A percentile compares a stretch with the other conserved stretches of the same genome.
Evolutionary conservation across 805 yeast genomes (phyloP).

Genomic region (Lipomyces kockii): DNA sequence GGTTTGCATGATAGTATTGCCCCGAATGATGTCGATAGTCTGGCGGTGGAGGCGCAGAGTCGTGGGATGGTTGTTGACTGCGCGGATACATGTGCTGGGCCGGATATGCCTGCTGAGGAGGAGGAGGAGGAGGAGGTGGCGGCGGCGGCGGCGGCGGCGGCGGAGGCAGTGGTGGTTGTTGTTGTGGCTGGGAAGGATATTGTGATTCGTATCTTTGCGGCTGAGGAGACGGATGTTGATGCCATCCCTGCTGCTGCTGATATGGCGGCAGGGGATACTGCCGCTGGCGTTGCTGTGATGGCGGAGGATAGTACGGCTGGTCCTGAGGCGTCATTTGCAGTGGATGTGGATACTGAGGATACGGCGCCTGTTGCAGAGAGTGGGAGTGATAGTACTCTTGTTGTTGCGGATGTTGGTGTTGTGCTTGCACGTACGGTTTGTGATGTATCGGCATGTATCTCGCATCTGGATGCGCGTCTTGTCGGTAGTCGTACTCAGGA

Average conservation of each 20-base stretch:
- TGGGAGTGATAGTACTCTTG: background rate
- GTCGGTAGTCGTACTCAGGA: background rate
- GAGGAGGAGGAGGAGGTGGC: too few species aligned
- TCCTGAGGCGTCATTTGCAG: too few species aligned
- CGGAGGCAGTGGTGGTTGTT: background rate
- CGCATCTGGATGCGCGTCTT: background rate
- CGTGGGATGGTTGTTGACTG: background rate
- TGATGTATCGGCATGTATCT: background rate
- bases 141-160: too few species aligned
- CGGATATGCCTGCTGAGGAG: constrained; percentile 2
- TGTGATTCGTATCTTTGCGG: constrained; percentile 1
- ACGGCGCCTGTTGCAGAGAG: background rate
- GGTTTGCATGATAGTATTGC: background rate
- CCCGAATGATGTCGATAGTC: background rate
- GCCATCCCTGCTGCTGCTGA: constrained; percentile 11
- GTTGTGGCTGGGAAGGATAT: background rate
- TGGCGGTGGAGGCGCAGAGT: background rate
- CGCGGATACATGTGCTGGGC: background rate
- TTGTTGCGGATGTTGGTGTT: background rate
- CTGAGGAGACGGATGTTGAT: constrained; percentile 2
- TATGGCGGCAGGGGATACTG: constrained; percentile 3
- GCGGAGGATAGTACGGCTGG: background rate
- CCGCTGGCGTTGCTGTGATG: background rate
- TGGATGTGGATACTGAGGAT: background rate
- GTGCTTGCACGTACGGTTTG: background rate